Base-by-base conservation (phyloP, 768 basidiomycete genomes). In the Tricholoma matsutake region DNA sequence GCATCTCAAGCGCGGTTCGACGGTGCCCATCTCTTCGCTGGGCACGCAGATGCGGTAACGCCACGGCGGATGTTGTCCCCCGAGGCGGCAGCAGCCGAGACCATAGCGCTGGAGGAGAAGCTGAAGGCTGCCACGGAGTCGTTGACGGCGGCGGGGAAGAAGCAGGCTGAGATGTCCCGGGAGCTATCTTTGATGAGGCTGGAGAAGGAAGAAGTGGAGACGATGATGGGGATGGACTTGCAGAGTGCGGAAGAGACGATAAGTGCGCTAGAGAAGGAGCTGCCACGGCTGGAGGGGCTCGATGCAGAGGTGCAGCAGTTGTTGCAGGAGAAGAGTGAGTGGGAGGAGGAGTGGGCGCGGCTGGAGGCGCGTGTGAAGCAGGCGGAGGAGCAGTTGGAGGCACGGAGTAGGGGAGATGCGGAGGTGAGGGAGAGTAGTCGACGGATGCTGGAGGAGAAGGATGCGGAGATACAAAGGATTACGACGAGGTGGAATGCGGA, bases 21-120 rank as follows among this genome's bases (percentile, higher is more conserved):
- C 57, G 91, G 91, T 11, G 85, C 88, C 0, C 92, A 94, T 75
- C 78, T 94, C 57, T 94, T 94, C 64, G 91, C 94, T 0, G 92
- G 93, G 0, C 89, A 94, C 64, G 85, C 83, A 3, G 81, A 86
- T 47, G 82, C 90, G 4, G 75, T 89, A 16, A 76, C 89, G 0
- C 90, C 89, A 0, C 74, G 71, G 49, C 67, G 75, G 43, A 76
- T 76, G 31, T 72, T 79, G 43, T 76, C 78, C 3, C 75, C 82
- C 0, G 77, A 81, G 29, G 73, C 81, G 10, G 73, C 79, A 13
- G 72, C 78, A 2, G 67, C 73, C 2, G 83, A 86, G 59, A 72
- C 86, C 7, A 60, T 75, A 13, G 71, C 78, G 5, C 78, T 94
- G 18, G 89, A 94, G 66, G 81, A 83, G 61, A 86, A 85, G 70